Conservation (phyloP, 768 basidiomycete genomes). For the Tremella yokohamensis region DNA sequence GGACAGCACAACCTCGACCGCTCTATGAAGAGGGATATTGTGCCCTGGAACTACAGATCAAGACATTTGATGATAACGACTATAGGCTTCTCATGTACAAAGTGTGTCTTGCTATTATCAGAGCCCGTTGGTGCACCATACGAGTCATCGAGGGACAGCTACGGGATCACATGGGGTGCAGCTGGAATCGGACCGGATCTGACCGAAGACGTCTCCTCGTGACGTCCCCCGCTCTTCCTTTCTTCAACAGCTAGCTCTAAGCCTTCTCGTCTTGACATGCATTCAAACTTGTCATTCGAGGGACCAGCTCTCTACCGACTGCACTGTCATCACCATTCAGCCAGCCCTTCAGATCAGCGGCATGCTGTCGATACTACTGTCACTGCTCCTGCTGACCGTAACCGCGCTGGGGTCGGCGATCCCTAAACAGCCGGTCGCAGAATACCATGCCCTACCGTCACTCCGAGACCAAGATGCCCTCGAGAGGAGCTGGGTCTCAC, state of each 20-base stretch:
- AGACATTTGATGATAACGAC: neutral
- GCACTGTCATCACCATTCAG: too few species aligned
- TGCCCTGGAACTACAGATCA: neutral
- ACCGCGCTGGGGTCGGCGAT: neutral
- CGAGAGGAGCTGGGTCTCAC: conserved; percentile 28
- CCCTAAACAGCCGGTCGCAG: conserved; percentile 13
- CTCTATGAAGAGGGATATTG: conserved; percentile 13
- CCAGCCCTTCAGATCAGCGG: too few species aligned
- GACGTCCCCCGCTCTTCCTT: too few species aligned
- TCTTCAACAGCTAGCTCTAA: too few species aligned
- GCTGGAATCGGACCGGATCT: neutral
- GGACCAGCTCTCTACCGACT: too few species aligned
- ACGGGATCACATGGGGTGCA: neutral
- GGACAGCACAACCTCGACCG: conserved; percentile 44
- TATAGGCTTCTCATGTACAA: neutral
- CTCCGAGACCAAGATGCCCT: conserved; percentile 26
- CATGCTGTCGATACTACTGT: neutral
- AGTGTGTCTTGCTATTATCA: neutral
- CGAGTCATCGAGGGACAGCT: neutral
- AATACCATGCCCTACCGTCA: conserved; percentile 20
- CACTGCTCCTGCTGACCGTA: conserved; percentile 5
- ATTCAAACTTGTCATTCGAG: too few species aligned
- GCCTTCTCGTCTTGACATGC: too few species aligned
- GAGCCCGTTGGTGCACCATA: neutral
- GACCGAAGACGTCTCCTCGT: too few species aligned